Evolutionary conservation across 1,284 basidiomycete species (phyloP).

Genomic region (Apiotrichum domesticum): DNA sequence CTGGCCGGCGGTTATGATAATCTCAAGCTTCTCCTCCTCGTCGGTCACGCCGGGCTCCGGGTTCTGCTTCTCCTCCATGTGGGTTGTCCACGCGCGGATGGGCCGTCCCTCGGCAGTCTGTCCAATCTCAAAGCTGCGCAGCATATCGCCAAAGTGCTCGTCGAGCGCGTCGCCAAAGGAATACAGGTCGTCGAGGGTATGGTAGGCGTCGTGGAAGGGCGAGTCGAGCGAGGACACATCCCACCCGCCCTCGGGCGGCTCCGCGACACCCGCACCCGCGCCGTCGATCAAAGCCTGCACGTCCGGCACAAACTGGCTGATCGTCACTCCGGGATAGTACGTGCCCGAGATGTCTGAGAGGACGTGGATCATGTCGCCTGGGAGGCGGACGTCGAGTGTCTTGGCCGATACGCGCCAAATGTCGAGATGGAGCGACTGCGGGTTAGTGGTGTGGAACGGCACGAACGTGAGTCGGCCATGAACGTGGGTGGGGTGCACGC

Average conservation of each 20-base stretch:
- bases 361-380: not conserved
- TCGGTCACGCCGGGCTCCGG: not conserved
- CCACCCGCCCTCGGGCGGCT: conserved; percentile 18
- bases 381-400: conserved; percentile 32
- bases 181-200: conserved; percentile 34
- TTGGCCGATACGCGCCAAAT: conserved; percentile 36
- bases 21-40: conserved; percentile 38
- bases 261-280: not conserved
- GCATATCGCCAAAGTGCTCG: conserved; percentile 27
- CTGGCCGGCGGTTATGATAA: conserved; percentile 68
- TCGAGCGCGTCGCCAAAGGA: conserved; percentile 37
- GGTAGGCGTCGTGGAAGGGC: conserved; percentile 43
- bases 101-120: conserved; percentile 32
- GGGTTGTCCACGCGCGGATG: conserved; percentile 32
- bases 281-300: conserved; percentile 32
- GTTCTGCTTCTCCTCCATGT: not conserved
- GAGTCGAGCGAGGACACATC: conserved; percentile 29
- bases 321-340: not conserved
- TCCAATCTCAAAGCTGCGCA: conserved; percentile 31
- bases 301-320: conserved; percentile 23
- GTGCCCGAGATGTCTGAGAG: not conserved
- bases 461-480: no score
- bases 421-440: conserved; percentile 25
- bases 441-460: no score
- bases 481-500: no score